Percentiles rank a stretch among this genome's conserved stretches.
Evolutionary conservation across 2,329 filamentous ascomycete genomes (phyloP).

Genomic region (Cucurbitaria berberidis): DNA sequence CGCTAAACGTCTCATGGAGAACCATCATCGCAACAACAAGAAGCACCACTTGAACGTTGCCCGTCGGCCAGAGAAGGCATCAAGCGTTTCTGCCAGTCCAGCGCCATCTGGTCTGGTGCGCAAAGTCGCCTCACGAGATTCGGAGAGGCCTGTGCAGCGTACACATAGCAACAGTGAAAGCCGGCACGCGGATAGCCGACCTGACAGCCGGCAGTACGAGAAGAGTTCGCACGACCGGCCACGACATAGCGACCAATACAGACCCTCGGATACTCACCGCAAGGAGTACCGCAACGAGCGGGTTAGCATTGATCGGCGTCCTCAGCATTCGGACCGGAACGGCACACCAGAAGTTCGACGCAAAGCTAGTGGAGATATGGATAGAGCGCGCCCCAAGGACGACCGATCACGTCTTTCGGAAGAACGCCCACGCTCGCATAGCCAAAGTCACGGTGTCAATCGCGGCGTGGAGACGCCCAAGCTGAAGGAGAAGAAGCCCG

Average conservation of each 20-base stretch:
- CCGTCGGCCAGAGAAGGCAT: constrained; percentile 62
- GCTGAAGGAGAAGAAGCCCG: constrained; percentile 38
- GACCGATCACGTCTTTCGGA: constrained; percentile 62
- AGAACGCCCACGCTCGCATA: constrained; percentile 34
- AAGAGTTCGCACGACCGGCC: constrained; percentile 34
- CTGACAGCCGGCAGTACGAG: constrained; percentile 41
- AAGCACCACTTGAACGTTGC: constrained; percentile 66
- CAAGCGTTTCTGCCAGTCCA: constrained; percentile 73
- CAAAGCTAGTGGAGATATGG: constrained; percentile 53
- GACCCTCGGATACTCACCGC: constrained; percentile 37
- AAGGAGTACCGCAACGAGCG: constrained; percentile 48
- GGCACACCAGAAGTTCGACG: constrained; percentile 54
- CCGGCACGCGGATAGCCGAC: constrained; percentile 40
- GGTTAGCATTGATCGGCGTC: constrained; percentile 47
- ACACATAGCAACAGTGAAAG: constrained; percentile 46
- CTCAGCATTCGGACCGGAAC: constrained; percentile 41
- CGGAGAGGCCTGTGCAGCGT: constrained; percentile 47
- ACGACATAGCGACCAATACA: constrained; percentile 46
- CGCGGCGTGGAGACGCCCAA: constrained; percentile 40
- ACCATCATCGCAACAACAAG: constrained; percentile 94
- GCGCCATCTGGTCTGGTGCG: constrained; percentile 58
- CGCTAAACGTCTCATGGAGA: constrained; percentile 82
- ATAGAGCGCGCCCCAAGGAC: constrained; percentile 23
- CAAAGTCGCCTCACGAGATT: constrained; percentile 43
- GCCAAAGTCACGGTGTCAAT: constrained; percentile 57